phyloP scores from a whole-genome alignment of 192 early-diverging fungal genomes.

The Geranomyces michiganensis region DNA sequence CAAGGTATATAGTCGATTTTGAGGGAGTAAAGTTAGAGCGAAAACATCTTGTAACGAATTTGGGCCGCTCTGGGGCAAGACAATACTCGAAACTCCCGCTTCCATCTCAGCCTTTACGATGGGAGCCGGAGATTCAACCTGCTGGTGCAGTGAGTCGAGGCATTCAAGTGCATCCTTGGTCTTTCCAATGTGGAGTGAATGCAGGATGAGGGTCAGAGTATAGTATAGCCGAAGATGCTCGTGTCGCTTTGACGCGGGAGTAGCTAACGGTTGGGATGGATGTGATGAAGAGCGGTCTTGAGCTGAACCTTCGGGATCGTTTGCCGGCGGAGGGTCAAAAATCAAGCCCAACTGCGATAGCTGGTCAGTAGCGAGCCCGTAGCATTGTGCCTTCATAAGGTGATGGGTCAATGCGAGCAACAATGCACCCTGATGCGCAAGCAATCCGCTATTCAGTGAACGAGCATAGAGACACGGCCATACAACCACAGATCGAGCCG shows the following conservation, averaged over 20 bases:
- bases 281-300: too few relatives aligned
- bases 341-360: not conserved
- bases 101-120: slow-evolving; percentile 4
- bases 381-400: not conserved
- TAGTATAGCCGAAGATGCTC: slow-evolving; percentile 27
- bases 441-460: not conserved
- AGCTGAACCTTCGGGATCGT: not conserved
- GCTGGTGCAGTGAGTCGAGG: slow-evolving; percentile 14
- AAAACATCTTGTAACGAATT: not conserved
- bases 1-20: slow-evolving; percentile 11
- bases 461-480: too few relatives aligned
- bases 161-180: slow-evolving; percentile 9
- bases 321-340: slow-evolving; percentile 6
- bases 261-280: too few relatives aligned
- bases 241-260: not conserved
- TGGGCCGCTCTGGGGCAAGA: not conserved
- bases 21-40: slow-evolving; percentile 1
- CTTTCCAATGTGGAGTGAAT: slow-evolving; percentile 16
- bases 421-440: slow-evolving; percentile 5
- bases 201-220: slow-evolving; percentile 9
- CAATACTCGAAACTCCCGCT: slow-evolving; percentile 1
- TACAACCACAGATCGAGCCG: too few relatives aligned
- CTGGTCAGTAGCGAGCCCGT: slow-evolving; percentile 2
- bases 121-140: slow-evolving; percentile 10
- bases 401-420: slow-evolving; percentile 6